A percentile compares a stretch with the other conserved stretches of the same genome.
Evolutionary conservation across 2,329 filamentous ascomycete species (phyloP).

Genomic region (Lojkania enalia): DNA sequence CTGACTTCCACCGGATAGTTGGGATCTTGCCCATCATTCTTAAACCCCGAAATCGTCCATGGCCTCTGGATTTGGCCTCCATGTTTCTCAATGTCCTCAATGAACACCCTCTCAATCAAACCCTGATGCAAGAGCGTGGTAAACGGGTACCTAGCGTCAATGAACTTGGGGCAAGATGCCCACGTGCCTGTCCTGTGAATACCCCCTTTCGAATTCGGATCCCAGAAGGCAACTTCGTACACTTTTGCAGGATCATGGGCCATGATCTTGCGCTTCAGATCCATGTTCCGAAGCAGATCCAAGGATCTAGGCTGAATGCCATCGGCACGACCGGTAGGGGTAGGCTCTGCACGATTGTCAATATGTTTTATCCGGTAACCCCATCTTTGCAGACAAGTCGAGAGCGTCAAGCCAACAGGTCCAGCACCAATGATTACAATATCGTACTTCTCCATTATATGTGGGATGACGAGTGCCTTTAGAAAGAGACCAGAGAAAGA

Average conservation of each 20-base stretch:
- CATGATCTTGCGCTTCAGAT: constrained; percentile 86
- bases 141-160: constrained; percentile 66
- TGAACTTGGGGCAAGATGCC: constrained; percentile 86
- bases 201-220: constrained; percentile 58
- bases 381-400: constrained; percentile 86
- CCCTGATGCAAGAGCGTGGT: constrained; percentile 66
- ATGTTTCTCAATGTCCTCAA: constrained; percentile 63
- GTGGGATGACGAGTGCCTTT: neutral
- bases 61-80: constrained; percentile 60
- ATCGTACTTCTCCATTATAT: constrained; percentile 58
- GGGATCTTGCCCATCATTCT: constrained; percentile 62
- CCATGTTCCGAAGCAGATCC: constrained; percentile 86
- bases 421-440: constrained; percentile 86
- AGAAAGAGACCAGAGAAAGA: constrained; percentile 2
- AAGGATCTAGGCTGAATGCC: constrained; percentile 89
- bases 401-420: constrained; percentile 84
- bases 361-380: constrained; percentile 95
- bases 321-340: constrained; percentile 82
- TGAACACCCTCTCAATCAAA: constrained; percentile 64
- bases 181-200: constrained; percentile 68
- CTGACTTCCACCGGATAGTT: constrained; percentile 81
- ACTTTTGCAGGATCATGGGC: constrained; percentile 83
- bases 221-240: constrained; percentile 71
- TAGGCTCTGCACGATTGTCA: constrained; percentile 85
- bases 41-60: constrained; percentile 65